Base-by-base conservation (phyloP, 1,284 basidiomycete species). In the Neolentinus lepideus region DNA sequence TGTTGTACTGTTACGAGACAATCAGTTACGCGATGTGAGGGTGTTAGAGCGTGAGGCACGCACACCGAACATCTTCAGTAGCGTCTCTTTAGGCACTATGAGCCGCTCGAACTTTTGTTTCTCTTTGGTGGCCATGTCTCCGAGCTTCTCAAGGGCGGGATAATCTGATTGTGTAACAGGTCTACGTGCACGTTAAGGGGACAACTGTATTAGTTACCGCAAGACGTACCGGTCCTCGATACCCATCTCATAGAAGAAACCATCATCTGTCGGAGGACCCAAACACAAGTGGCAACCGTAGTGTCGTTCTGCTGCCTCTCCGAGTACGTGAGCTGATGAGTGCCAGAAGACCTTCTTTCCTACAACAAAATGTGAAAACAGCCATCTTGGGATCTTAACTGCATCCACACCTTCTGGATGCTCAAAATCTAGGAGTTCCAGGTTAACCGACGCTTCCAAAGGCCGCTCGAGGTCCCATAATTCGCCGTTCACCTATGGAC, bases 191-290 rank as follows among this genome's bases (percentile, higher is more conserved):
- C 31, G 43, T 53, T 10, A 58, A 38, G 54, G 47, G 35, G 24
- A 1, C 24, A 1, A 52, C 45, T 21, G 38, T 29, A 50, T 26
- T 4, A 8, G 27, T 45, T 33, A n/a, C 33, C 21, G 10, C 27
- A 9, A n/a, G 14, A 63, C 74, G 33, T 52, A 81, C 85, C 87
- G 75, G 55, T 90, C 84, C 38, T 83, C 74, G 56, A 88, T 90
- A 6, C 81, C 83, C 97, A 99, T 99, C 71, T 99, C 97, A 71
- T 99, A 99, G 81, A 97, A 99, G 82, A 99, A 99, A 14, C 97
- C 97, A 27, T 99, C 96, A 46, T 98, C 94, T 2, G 94, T 95
- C 21, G 97, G 97, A 21, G 97, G 97, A 14, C 97, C 97, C 63
- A 98, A 88, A 68, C 96, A 98, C 19, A 99, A 80, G 75, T 98